Evolutionary conservation across 495 filamentous ascomycete species (phyloP), one percentile per base, ranked within the genome.

Genomic region (Xylaria intraflava): DNA sequence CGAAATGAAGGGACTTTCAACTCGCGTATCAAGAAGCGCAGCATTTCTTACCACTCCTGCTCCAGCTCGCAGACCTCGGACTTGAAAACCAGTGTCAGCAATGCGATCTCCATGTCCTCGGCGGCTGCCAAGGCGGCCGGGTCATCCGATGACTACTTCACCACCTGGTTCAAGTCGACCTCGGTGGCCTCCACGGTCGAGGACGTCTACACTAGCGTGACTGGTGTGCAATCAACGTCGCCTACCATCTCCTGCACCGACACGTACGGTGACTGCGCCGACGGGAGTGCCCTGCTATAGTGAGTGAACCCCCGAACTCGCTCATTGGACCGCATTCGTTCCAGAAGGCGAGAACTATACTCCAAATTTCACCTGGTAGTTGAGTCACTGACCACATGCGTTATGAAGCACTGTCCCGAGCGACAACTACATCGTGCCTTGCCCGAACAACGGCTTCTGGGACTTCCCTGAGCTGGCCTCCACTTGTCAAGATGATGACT

Each of bases 181-280:
- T 55, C 58, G 1, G 46, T 45, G 9, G 27, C 43, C 14, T 29
- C 48, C 35, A 61, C 47, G 39, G 63, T 66, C 14, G 52, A 51
- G 11, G 35, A 38, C 43, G 64, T 66, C 53, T 66, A 66, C 63
- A 57, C 19, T 17, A 46, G 47, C 14, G 56, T 66, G 26, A 50
- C 44, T 31, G 61, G 56, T 17, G 63, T 66, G 23, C 61, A 66
- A 31, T 57, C 57, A 2, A 64, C 58, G 6, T 61, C 63, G 31
- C 63, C 63, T 6, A 54, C 46, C 1, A 66, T 66, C 46, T 66
- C 51, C 33, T 66, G 63, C 56, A 56, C 58, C 1, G 63, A 66
- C 44, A 35, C 51, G 0, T 66, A 64, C 46, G 31, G 40, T 24
- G 58, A 58, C 52, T 66, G 63, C 46, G 24, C 44, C 29, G 58